Evolutionary conservation across 139 green algal species (phyloP), one percentile per base, ranked within the genome.

Genomic region (Chlamydomonas sp.): DNA sequence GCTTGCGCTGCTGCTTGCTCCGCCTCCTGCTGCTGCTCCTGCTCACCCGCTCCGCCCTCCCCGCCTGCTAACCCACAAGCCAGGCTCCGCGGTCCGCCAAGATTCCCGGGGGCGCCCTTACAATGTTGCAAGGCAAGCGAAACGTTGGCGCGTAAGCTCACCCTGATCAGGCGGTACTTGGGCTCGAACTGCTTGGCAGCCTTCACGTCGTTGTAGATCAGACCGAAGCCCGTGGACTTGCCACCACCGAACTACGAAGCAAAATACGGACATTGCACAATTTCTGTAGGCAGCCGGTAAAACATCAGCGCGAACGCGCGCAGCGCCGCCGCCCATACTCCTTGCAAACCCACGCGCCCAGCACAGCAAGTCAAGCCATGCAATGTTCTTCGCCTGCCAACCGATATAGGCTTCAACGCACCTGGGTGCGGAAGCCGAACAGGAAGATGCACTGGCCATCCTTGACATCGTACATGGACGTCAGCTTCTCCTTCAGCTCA

Each of bases 171-270:
- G 73, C 98, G 93, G 96, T 99, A 97, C 92, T 99, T 99, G 87
- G 97, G 98, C 96, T 99, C 98, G 91, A 99, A 99, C 93, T 99
- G 97, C 97, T 99, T 98, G 73, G 93, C 93, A 16, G 95, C 93
- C 72, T 99, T 96, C 12, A 99, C 75, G 83, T 93, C 96, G 92
- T 99, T 97, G 89, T 99, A 99, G 93, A 99, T 99, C 79, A 99
- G 93, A 72, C 98, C 98, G 85, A 99, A 99, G 81, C 98, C 98
- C 61, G 97, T 99, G 72, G 96, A 99, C 96, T 99, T 99, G 91
- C 98, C 98, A 91, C 98, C 98, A 96, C 98, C 98, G 92, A 99
- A 99, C 94, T 97, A 92, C 90, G 31, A 49, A 49, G 31, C 31
- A 49, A 49, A 49, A 49, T 49, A 49, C 31, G 31, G 31, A 49